Evolutionary conservation across 2,329 filamentous ascomycete genomes (phyloP).

Genomic region (Alternaria brassicicola): DNA sequence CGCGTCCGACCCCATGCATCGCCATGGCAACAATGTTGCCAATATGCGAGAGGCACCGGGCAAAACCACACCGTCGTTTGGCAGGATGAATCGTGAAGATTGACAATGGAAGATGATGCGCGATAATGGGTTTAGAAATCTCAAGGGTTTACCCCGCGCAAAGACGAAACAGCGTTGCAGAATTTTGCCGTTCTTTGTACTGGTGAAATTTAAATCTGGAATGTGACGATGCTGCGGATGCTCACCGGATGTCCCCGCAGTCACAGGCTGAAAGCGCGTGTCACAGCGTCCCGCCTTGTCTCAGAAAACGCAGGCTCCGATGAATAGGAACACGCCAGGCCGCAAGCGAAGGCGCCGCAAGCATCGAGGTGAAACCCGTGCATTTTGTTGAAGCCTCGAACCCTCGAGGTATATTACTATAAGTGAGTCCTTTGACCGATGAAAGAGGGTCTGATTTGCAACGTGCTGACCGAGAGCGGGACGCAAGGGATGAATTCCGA

Average conservation of each 20-base stretch:
- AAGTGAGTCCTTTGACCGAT: conserved; percentile 5
- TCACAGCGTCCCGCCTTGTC: conserved; percentile 17
- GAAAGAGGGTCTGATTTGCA: conserved; percentile 13
- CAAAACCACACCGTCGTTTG: background rate
- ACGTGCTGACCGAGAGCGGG: conserved; percentile 6
- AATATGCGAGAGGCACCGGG: conserved; percentile 1
- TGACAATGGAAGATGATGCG: background rate
- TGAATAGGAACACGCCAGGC: background rate
- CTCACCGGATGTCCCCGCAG: conserved; percentile 13
- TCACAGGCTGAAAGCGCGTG: conserved; percentile 3
- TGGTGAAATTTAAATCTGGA: background rate
- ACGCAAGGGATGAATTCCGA: background rate
- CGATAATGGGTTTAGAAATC: conserved; percentile 3
- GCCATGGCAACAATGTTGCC: conserved; percentile 12
- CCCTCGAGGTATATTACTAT: conserved; percentile 14
- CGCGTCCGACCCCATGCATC: conserved; percentile 16
- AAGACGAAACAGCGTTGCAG: conserved; percentile 5
- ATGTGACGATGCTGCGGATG: conserved; percentile 1
- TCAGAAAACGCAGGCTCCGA: conserved; percentile 12
- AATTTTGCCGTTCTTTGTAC: background rate
- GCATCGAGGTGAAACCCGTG: conserved; percentile 10
- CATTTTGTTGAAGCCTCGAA: background rate
- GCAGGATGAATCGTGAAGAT: conserved; percentile 1
- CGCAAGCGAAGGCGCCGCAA: conserved; percentile 9
- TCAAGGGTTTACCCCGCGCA: conserved; percentile 1